Conservation (phyloP, 768 basidiomycete genomes). For the Leccinum sublutescens region DNA sequence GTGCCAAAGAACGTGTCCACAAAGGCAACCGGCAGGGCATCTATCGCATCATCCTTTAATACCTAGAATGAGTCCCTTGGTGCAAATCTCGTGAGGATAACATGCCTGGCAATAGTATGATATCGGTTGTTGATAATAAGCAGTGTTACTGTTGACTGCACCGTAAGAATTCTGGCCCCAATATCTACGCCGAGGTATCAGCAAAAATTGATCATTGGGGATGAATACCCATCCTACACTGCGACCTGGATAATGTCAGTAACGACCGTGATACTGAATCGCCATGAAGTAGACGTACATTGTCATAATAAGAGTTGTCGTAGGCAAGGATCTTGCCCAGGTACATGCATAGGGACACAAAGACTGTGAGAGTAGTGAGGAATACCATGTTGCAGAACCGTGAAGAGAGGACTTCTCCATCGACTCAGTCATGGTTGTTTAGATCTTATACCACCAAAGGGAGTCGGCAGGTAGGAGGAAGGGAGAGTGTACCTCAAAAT, state of each 20-base stretch:
- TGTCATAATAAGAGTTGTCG: conserved; percentile 60
- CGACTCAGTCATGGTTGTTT: neutral
- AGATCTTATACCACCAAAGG: conserved; percentile 20
- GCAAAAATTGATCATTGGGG: neutral
- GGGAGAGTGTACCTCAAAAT: neutral
- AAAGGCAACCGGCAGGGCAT: conserved; percentile 71
- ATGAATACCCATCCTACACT: conserved; percentile 40
- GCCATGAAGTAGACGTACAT: conserved; percentile 40
- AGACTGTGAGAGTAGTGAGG: neutral
- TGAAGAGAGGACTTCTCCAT: conserved; percentile 1
- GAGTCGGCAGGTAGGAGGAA: neutral
- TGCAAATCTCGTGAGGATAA: conserved; percentile 3
- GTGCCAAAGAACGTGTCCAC: conserved; percentile 62
- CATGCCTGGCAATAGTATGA: conserved; percentile 62
- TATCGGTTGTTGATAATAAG: conserved; percentile 59
- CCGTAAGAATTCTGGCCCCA: conserved; percentile 80
- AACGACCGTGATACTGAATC: neutral
- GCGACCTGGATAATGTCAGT: conserved; percentile 42
- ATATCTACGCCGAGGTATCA: conserved; percentile 41
- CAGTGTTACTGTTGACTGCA: conserved; percentile 47
- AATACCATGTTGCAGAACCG: conserved; percentile 11
- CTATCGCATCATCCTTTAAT: conserved; percentile 59
- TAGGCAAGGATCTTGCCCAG: conserved; percentile 39
- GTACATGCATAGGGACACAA: conserved; percentile 6
- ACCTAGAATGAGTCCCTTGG: conserved; percentile 1